Evolutionary conservation across 2,329 filamentous ascomycete genomes (phyloP).

Genomic region (Fusarium sp.): DNA sequence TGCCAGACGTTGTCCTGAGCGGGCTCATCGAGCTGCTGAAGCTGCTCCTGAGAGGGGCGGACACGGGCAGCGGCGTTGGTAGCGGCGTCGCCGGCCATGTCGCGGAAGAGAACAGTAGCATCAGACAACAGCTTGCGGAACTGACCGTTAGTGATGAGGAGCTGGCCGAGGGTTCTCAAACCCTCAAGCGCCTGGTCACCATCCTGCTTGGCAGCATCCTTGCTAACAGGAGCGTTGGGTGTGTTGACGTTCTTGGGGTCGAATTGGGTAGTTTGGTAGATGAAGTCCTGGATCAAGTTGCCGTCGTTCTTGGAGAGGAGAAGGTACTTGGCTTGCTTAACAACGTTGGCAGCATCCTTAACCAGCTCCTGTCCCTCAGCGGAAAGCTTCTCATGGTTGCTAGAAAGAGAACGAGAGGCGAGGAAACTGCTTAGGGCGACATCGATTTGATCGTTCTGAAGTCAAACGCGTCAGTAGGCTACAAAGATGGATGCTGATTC

Average conservation of each 20-base stretch:
- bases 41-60: slow-evolving; percentile 80
- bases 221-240: slow-evolving; percentile 76
- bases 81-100: slow-evolving; percentile 92
- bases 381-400: slow-evolving; percentile 81
- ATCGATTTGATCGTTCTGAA: slow-evolving; percentile 93
- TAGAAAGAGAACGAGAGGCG: slow-evolving; percentile 73
- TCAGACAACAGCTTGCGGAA: slow-evolving; percentile 85
- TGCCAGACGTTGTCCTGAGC: slow-evolving; percentile 96
- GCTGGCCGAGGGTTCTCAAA: slow-evolving; percentile 84
- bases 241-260: slow-evolving; percentile 69
- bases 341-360: slow-evolving; percentile 79
- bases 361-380: slow-evolving; percentile 84
- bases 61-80: slow-evolving; percentile 79
- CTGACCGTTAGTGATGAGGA: slow-evolving; percentile 95
- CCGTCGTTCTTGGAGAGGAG: slow-evolving; percentile 94
- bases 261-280: slow-evolving; percentile 89
- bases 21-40: slow-evolving; percentile 81
- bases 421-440: slow-evolving; percentile 91
- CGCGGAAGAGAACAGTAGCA: slow-evolving; percentile 81
- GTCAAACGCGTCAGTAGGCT: slow-evolving; percentile 10
- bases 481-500: no score
- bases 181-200: slow-evolving; percentile 86
- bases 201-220: slow-evolving; percentile 83
- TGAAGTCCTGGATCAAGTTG: slow-evolving; percentile 94
- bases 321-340: slow-evolving; percentile 85